phyloP scores from a whole-genome alignment of 2,329 filamentous ascomycete genomes.

The Colletotrichum aenigma region DNA sequence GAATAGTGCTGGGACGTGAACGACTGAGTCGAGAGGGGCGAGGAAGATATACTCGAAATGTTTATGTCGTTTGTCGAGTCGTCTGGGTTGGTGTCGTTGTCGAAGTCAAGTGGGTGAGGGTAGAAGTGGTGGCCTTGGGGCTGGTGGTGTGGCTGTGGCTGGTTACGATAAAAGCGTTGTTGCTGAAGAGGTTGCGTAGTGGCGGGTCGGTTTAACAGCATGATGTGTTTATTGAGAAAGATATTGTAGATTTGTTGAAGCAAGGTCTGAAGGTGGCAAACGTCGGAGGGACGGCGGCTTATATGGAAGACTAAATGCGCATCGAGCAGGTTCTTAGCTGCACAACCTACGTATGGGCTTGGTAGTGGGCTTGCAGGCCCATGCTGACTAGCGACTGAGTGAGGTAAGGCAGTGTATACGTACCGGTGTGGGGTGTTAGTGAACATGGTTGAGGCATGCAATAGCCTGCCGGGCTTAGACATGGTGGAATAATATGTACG shows the following conservation, averaged over 20 bases:
- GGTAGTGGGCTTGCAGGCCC: background rate
- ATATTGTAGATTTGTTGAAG: background rate
- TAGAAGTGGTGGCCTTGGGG: background rate
- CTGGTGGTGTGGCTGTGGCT: background rate
- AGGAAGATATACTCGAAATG: conserved; percentile 5
- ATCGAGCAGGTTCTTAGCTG: background rate
- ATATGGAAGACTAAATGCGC: conserved; percentile 12
- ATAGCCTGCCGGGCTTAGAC: background rate
- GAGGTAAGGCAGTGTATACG: background rate
- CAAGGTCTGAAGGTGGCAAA: conserved; percentile 2
- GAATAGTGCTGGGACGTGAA: conserved; percentile 26
- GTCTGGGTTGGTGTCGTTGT: background rate
- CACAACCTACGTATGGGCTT: conserved; percentile 12
- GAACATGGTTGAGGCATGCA: background rate
- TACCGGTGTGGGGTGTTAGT: background rate
- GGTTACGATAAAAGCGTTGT: background rate
- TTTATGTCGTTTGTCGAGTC: background rate
- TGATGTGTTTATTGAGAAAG: background rate
- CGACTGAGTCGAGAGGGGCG: conserved; percentile 15
- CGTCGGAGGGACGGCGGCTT: conserved; percentile 5
- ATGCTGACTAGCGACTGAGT: background rate
- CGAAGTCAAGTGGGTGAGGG: background rate
- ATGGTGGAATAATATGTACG: background rate
- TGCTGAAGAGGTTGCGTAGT: conserved; percentile 8
- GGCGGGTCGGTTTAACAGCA: conserved; percentile 16